These are phyloP conservation scores for Sedum album DNA, from an alignment of 164 flowering plant species.

Conservation along the genomic window DNA sequence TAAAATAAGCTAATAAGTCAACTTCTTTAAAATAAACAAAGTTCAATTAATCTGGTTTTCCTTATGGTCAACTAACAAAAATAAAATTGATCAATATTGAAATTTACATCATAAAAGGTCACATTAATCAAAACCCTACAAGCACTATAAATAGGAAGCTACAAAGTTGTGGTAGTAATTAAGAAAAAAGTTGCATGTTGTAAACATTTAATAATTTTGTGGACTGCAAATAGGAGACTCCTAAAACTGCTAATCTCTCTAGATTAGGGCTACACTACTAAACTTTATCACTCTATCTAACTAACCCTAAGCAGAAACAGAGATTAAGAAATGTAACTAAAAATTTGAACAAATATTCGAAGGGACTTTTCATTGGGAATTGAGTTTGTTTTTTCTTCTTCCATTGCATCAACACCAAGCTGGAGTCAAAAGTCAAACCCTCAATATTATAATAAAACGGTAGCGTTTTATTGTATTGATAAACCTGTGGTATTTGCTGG, in stretches of 20 bases:
- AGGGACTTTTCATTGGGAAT: background rate
- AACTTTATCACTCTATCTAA: background rate
- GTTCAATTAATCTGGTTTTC: background rate
- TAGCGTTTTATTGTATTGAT: background rate
- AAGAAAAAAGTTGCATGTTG: background rate
- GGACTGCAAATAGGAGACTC: too few relatives aligned
- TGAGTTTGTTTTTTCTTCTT: too few relatives aligned
- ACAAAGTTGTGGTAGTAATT: background rate
- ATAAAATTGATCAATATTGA: background rate
- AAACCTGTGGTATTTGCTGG: background rate
- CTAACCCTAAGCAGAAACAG: background rate
- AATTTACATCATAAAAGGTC: background rate
- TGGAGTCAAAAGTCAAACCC: background rate
- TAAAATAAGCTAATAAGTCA: background rate
- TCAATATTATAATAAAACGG: background rate
- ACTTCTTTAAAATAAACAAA: background rate
- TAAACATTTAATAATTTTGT: background rate
- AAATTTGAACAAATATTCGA: background rate
- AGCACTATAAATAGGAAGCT: background rate
- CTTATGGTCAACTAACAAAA: background rate
- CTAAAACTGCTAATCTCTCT: background rate
- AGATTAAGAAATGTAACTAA: background rate
- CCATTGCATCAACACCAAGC: background rate
- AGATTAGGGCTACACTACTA: background rate
- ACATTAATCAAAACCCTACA: background rate